Conservation (phyloP, 257 asterid genomes). For the Solanum clarkiae region DNA sequence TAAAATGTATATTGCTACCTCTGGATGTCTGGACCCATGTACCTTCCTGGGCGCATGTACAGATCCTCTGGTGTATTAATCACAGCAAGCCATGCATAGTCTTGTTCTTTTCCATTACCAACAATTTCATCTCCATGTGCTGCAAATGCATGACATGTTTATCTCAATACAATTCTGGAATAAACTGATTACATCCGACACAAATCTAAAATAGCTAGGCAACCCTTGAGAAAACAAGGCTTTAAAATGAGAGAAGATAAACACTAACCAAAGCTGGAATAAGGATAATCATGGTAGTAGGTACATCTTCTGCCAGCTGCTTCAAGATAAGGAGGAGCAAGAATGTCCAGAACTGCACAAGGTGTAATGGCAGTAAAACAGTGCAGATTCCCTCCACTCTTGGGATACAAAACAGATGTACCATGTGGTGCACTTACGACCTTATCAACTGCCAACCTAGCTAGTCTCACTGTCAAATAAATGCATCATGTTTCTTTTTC, state of each 20-base stretch:
- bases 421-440: slow-evolving; percentile 70
- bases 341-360: slow-evolving; percentile 91
- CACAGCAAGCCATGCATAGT: slow-evolving; percentile 81
- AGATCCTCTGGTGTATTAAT: slow-evolving; percentile 65
- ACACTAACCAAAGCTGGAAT: slow-evolving; percentile 53
- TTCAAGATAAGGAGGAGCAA: slow-evolving; percentile 85
- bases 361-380: slow-evolving; percentile 86
- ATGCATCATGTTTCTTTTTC: background rate
- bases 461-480: slow-evolving; percentile 64
- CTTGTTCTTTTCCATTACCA: slow-evolving; percentile 29
- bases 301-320: slow-evolving; percentile 68
- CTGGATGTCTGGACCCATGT: slow-evolving; percentile 49
- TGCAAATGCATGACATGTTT: slow-evolving; percentile 16
- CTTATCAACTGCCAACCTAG: slow-evolving; percentile 67
- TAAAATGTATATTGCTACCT: slow-evolving; percentile 5
- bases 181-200: background rate
- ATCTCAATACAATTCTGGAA: background rate
- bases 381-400: slow-evolving; percentile 85
- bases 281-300: slow-evolving; percentile 74
- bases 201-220: background rate
- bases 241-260: background rate
- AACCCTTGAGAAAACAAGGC: background rate
- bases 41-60: slow-evolving; percentile 51
- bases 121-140: slow-evolving; percentile 21
- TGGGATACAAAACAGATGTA: slow-evolving; percentile 63